Evolutionary conservation across 257 asterid species (phyloP).

Genomic region (Nicotiana obtusifolia): DNA sequence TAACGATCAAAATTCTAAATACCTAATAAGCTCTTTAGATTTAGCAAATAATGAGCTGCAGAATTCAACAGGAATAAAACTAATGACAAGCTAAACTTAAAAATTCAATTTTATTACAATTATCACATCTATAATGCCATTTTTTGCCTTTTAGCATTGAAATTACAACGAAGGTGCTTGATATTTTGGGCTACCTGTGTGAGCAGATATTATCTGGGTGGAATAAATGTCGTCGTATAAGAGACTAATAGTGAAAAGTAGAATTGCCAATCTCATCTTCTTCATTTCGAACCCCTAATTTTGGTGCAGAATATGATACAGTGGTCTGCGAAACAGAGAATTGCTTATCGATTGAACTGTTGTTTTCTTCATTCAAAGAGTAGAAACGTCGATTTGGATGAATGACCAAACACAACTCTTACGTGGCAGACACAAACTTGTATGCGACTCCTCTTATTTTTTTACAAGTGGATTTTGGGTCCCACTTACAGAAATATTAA

Average conservation of each 20-base stretch:
- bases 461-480: too few relatives aligned
- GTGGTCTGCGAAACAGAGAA: conserved; percentile 13
- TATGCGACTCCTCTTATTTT: neutral
- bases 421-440: too few relatives aligned
- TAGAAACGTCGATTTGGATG: too few relatives aligned
- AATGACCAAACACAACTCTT: too few relatives aligned
- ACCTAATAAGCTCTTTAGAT: neutral
- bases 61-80: neutral
- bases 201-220: conserved; percentile 22
- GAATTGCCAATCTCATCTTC: conserved; percentile 17
- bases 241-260: conserved; percentile 13
- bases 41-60: neutral
- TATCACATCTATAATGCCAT: neutral
- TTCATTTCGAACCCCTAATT: conserved; percentile 12
- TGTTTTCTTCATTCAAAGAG: neutral
- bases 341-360: neutral
- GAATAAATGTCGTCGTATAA: conserved; percentile 14
- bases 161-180: neutral
- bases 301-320: neutral
- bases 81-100: neutral
- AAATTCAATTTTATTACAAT: neutral
- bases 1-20: neutral
- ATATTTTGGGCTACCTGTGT: conserved; percentile 15
- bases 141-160: neutral
- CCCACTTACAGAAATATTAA: too few relatives aligned